Base-by-base conservation (phyloP, 164 flowering plant species). In the Amborella trichopoda region DNA sequence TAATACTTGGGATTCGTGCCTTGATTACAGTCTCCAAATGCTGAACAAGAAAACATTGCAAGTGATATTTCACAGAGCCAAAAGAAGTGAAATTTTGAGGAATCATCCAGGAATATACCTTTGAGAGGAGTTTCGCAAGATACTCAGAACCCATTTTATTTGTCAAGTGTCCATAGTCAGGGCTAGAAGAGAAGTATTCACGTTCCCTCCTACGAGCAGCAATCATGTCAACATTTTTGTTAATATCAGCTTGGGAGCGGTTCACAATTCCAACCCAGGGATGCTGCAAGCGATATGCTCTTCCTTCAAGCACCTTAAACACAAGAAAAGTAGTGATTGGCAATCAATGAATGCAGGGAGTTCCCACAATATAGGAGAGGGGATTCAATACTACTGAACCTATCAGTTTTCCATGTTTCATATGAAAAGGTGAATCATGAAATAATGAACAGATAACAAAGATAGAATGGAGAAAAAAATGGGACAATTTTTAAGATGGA, bases 191-290 rank as follows among this genome's bases (percentile, higher is more conserved):
- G 65, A 85, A 90, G 51, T 72, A 90, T 42, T 90, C 97, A 26
- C 59, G 67, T 63, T 90, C 97, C 60, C 58, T 77, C 22, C 73
- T 65, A 25, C 91, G 73, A 46, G 97, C 97, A 69, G 61, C 60
- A 50, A 71, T 62, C 95, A 89, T 89, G 60, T 85, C 83, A 38
- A 83, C 79, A 58, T 79, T 82, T 52, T 64, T 85, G 59, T 89
- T 89, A 22, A 89, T 89, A 56, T 88, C 96, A 62, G 85, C 81
- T 73, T 88, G 97, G 39, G 95, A 89, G 37, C 94, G 83, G 54
- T 86, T 85, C 49, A 90, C 97, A 46, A 83, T 68, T 44, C 97
- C 97, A 50, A 85, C 90, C 97, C 95, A 90, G 23, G 95, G 94
- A 66, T 78, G 82, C 61, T 71, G 82, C 50, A 90, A 77, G 47